Evolutionary conservation across 495 filamentous ascomycete species (phyloP), one percentile per base, ranked within the genome.

Genomic region (Rhizodiscina lignyota): DNA sequence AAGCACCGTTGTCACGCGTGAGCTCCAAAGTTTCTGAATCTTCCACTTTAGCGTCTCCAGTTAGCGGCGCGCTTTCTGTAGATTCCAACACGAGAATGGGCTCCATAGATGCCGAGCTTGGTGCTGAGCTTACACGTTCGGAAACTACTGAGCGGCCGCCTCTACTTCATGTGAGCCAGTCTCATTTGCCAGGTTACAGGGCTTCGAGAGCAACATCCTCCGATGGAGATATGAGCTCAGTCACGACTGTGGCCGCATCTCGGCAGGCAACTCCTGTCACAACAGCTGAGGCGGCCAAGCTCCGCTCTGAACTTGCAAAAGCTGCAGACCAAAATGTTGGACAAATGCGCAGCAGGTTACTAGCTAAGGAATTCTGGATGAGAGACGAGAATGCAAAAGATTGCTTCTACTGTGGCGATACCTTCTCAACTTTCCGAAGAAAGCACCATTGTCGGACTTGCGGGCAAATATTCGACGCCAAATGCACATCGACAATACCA

Each of bases 291-390:
- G 8, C 44, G 33, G 12, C 30, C 28, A 16, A 30, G 5, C 2
- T 24, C n/a, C 24, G 11, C 15, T 10, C 35, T 38, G 16, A 42
- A 28, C 30, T 34, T 18, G 29, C 32, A 22, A 47, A 35, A 31
- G 32, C 35, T 31, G 45, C 36, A n/a, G 43, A 26, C 68, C 77
- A 16, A 77, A 64, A 43, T 67, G 66, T 67, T 76, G 39, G n/a
- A n/a, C 68, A 83, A 48, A 70, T 84, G 56, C 66, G 77, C 38
- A 86, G 81, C 47, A 83, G 79, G 51, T 68, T 94, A 21, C 61
- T 96, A 11, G 93, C 78, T 45, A 87, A 80, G 52, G 83, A 94
- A 36, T 96, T 91, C 50, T 99, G 91, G 91, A 99, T 99, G 91
- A 79, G 81, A 30, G 91, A 99, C 57, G 91, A 96, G 49, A 93